Base-by-base conservation (phyloP, 2,329 filamentous ascomycete genomes). In the Nothophaeocryptopus gaeumannii region DNA sequence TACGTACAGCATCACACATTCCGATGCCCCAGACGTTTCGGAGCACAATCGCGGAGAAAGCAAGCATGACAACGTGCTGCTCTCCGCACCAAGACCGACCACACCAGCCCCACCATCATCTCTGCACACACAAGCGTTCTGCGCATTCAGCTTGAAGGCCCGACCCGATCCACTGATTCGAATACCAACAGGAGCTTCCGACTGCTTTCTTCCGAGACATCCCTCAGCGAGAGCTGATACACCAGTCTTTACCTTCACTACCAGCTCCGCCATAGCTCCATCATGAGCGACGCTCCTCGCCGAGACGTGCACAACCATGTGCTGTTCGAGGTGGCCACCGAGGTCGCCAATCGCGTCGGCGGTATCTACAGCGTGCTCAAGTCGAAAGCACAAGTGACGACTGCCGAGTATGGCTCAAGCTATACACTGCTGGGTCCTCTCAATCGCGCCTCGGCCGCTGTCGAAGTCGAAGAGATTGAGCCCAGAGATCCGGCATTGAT, bases 331-430 rank as follows among this genome's bases (percentile, higher is more conserved):
- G 79, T 97, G 65, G 90, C 93, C 54, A 97, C 93, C 15, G 93
- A 99, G 71, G 93, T 97, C 63, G 93, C 93, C 55, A 95, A 97
- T 78, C 84, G 93, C 80, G 93, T 99, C 55, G 93, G 93, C 67
- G 93, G 93, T 64, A 99, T 99, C 74, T 99, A 99, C 78, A 97
- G 92, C 12, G 93, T 99, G 59, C 85, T 99, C 74, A 99, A 99
- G 74, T 99, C 93, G 55, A 99, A 99, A 74, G 92, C 93, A 33
- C 92, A 93, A 43, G 93, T 97, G 55, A 97, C 93, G 37, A 96
- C 92, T 1, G 90, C 90, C 54, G 93, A 99, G 73, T 99, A 97
- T 93, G 93, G 93, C 72, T 90, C 96, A 53, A 84, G 89, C 60
- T 99, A 99, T 73, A 95, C 89, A 26, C 81, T 97, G 59, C 91